These are phyloP conservation scores for Amaranthus tricolor DNA, from an alignment of 179 eudicot species.

Conservation along the genomic window DNA sequence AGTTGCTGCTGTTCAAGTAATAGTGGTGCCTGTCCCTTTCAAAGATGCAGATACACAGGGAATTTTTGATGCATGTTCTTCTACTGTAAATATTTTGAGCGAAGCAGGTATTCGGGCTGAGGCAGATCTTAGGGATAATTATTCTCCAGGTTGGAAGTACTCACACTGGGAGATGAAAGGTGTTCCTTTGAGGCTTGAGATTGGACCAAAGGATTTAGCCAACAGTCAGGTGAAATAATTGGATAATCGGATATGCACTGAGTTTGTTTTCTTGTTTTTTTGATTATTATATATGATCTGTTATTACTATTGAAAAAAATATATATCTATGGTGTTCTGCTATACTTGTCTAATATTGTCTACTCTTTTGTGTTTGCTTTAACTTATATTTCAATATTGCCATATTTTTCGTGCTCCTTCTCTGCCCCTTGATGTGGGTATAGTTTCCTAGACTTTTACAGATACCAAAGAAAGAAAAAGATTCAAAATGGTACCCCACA, in stretches of 20 bases:
- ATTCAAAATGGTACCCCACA: too few species aligned
- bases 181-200: slow-evolving; percentile 85
- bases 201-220: slow-evolving; percentile 46
- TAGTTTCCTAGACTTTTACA: neutral
- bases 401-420: neutral
- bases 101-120: slow-evolving; percentile 80
- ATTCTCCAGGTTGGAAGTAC: slow-evolving; percentile 99
- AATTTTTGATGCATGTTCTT: slow-evolving; percentile 71
- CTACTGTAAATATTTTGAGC: slow-evolving; percentile 47
- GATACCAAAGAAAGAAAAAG: neutral
- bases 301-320: too few species aligned
- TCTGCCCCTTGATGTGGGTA: neutral
- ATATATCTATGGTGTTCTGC: neutral
- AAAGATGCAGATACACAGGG: slow-evolving; percentile 81
- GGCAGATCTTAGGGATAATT: slow-evolving; percentile 86
- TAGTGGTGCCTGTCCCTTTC: slow-evolving; percentile 95
- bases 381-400: neutral
- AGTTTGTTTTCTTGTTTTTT: too few species aligned
- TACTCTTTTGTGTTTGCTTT: neutral
- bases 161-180: slow-evolving; percentile 99
- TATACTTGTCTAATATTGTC: neutral
- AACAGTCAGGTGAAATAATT: slow-evolving; percentile 33
- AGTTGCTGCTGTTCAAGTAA: slow-evolving; percentile 78
- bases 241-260: neutral
- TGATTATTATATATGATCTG: neutral